Conservation (phyloP, 805 yeast genomes). For the Monosporozyma aerobia region DNA sequence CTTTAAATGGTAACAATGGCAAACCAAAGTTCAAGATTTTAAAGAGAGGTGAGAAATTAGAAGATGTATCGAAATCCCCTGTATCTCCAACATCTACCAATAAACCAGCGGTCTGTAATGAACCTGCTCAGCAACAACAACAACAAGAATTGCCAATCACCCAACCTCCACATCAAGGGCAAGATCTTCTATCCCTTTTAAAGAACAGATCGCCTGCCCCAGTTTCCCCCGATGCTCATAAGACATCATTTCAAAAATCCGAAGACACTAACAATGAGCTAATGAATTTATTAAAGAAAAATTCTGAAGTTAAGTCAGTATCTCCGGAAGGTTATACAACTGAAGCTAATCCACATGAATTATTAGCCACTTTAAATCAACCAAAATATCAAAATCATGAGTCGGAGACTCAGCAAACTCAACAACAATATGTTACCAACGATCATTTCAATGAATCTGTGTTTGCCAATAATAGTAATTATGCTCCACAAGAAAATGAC, state of each 20-base stretch:
- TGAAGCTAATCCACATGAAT: neutral
- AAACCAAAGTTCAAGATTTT: conserved; percentile 30
- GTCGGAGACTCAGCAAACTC: neutral
- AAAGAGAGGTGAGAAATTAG: conserved; percentile 32
- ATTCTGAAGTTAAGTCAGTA: neutral
- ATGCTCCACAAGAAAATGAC: neutral
- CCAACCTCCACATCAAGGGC: neutral
- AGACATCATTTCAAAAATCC: neutral
- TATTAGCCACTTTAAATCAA: neutral
- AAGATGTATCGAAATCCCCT: conserved; percentile 5
- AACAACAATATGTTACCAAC: neutral
- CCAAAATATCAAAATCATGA: neutral
- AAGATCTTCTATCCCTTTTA: conserved; percentile 7
- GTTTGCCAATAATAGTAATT: neutral
- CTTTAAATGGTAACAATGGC: conserved; percentile 3
- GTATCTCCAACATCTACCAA: neutral
- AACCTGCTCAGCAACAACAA: neutral
- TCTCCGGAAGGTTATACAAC: neutral
- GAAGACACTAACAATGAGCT: conserved; percentile 4
- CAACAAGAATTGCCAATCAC: neutral
- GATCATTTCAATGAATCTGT: neutral
- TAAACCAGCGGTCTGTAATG: neutral
- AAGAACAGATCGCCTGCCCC: neutral
- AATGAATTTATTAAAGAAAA: conserved; percentile 9
- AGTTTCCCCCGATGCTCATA: neutral